Percentiles rank a stretch among this genome's conserved stretches.
These are phyloP conservation scores for Plantago ovata DNA, from an alignment of 257 asterid genomes.

Conservation along the genomic window DNA sequence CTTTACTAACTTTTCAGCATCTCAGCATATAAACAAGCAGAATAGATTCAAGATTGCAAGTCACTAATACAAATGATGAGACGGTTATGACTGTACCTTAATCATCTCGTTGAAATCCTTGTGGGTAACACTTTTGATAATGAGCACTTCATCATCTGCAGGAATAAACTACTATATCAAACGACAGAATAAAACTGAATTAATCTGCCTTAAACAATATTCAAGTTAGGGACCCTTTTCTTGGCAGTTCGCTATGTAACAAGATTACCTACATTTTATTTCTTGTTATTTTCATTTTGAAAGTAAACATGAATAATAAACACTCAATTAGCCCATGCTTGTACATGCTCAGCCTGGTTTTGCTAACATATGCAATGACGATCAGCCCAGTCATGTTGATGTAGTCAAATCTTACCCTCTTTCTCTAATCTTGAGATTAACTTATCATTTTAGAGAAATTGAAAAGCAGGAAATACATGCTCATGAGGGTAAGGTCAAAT, in stretches of 20 bases:
- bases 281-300: too few species aligned
- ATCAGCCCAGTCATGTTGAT: slow-evolving; percentile 19
- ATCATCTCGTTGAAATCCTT: slow-evolving; percentile 85
- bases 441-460: background rate
- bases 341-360: slow-evolving; percentile 11
- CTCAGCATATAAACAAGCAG: too few species aligned
- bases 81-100: slow-evolving; percentile 39
- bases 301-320: too few species aligned
- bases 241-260: too few species aligned
- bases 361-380: slow-evolving; percentile 11
- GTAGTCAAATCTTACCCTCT: background rate
- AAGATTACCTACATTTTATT: too few species aligned
- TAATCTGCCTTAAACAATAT: slow-evolving; percentile 3
- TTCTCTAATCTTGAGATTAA: too few species aligned
- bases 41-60: too few species aligned
- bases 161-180: slow-evolving; percentile 18
- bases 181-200: slow-evolving; percentile 9
- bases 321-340: background rate
- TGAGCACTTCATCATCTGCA: slow-evolving; percentile 88
- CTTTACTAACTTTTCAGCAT: too few species aligned
- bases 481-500: slow-evolving; percentile 8
- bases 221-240: too few species aligned
- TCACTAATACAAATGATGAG: too few species aligned
- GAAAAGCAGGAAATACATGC: slow-evolving; percentile 12
- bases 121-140: slow-evolving; percentile 88